These are phyloP conservation scores for Colletotrichum lini DNA, from an alignment of 2,329 filamentous ascomycete species.

Conservation along the genomic window DNA sequence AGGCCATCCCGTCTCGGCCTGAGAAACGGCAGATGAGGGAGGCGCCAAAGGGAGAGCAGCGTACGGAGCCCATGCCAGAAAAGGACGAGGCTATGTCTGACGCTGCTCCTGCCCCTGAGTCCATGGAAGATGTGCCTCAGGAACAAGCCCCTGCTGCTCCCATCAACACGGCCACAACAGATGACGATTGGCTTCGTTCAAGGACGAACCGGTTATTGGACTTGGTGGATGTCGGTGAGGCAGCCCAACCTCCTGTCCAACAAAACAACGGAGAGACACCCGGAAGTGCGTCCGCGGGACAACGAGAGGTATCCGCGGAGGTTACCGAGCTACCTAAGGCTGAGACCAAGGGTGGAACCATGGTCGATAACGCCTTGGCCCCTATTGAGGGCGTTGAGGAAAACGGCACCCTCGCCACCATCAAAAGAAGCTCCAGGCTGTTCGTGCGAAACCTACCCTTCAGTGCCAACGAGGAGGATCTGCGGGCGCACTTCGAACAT, in stretches of 20 bases:
- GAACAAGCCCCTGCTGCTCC: slow-evolving; percentile 23
- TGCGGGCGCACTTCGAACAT: slow-evolving; percentile 78
- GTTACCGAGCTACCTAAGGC: slow-evolving; percentile 37
- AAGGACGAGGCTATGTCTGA: slow-evolving; percentile 35
- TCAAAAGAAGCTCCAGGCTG: slow-evolving; percentile 81
- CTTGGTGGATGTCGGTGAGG: slow-evolving; percentile 82
- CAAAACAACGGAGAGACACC: slow-evolving; percentile 41
- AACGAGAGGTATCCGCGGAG: slow-evolving; percentile 40
- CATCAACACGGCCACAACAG: slow-evolving; percentile 64
- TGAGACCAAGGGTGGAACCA: slow-evolving; percentile 48
- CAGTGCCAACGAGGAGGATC: slow-evolving; percentile 81
- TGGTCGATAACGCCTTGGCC: slow-evolving; percentile 40
- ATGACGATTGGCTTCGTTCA: slow-evolving; percentile 93
- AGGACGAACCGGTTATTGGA: slow-evolving; percentile 90
- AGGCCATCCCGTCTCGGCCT: slow-evolving; percentile 71
- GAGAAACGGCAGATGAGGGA: slow-evolving; percentile 57
- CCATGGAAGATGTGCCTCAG: slow-evolving; percentile 28
- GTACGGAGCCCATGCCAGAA: slow-evolving; percentile 38
- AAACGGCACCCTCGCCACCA: slow-evolving; percentile 67
- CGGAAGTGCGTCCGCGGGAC: slow-evolving; percentile 9
- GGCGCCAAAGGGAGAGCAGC: slow-evolving; percentile 35
- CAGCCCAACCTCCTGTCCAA: slow-evolving; percentile 45
- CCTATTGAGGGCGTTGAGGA: slow-evolving; percentile 51
- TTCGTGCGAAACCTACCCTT: slow-evolving; percentile 94
- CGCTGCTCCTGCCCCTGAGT: slow-evolving; percentile 20